A percentile compares a stretch with the other conserved stretches of the same genome.
phyloP scores from a whole-genome alignment of 2,329 filamentous ascomycete species.

The Fusarium sp. region DNA sequence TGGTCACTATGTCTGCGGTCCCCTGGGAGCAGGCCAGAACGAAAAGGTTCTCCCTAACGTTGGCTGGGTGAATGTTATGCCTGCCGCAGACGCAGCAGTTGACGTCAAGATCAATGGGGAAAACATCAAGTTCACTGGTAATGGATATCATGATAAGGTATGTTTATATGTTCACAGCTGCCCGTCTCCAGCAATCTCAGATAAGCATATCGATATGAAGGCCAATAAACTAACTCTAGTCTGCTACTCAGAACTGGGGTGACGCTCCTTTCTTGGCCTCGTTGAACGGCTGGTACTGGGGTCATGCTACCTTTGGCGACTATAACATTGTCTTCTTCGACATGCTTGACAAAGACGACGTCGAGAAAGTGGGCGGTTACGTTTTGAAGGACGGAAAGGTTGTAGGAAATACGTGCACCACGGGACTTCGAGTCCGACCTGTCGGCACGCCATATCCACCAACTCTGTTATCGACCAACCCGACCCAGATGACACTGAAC shows the following conservation, averaged over 20 bases:
- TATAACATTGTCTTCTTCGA: background rate
- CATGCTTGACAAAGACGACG: background rate
- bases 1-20: background rate
- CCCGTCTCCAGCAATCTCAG: background rate
- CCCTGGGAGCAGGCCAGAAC: background rate
- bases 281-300: background rate
- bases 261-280: background rate
- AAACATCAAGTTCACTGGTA: background rate
- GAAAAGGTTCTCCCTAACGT: background rate
- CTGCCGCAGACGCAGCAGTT: background rate
- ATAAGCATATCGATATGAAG: background rate
- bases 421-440: background rate
- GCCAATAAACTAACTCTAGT: background rate
- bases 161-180: background rate
- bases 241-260: background rate
- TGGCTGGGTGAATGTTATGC: background rate
- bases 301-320: background rate
- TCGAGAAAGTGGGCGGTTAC: background rate
- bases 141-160: background rate
- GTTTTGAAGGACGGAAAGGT: background rate
- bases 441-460: background rate
- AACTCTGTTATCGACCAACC: background rate
- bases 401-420: background rate
- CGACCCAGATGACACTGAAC: background rate
- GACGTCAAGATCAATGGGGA: background rate